Base-by-base conservation (phyloP, 768 basidiomycete genomes). In the Chiua virens region DNA sequence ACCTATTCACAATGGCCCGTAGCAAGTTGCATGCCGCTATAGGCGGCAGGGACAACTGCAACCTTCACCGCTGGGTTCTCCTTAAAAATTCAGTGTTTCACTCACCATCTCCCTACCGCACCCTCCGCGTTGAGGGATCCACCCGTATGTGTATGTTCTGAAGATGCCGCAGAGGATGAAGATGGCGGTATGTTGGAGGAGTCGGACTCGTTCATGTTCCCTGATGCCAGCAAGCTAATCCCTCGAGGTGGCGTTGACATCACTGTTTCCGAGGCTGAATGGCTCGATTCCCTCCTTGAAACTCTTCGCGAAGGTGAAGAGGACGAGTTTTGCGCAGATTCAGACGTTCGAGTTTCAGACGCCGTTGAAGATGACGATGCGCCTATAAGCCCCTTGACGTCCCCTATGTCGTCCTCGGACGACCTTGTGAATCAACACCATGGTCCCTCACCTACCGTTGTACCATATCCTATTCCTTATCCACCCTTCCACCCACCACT, bases 1-100 rank as follows among this genome's bases (percentile, higher is more conserved):
- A 74, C 63, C 72, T 90, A 50, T 83, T 78, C 58, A 69, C 77
- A 55, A 73, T 88, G 70, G 83, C 88, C 69, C 86, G 82, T 64
- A 78, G 75, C 73, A 90, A 92, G 77, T 77, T 92, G 73, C 81
- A 84, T 57, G 68, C 78, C 57, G 85, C 81, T 63, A 66, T 79
- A 61, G 77, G 77, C 49, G 68, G 75, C 59, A 83, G 79, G 73
- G 86, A 87, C 73, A 81, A 71, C 57, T 78, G 79, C 75, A 88
- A 82, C 72, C 79, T 92, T 73, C 87, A 89, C 64, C 87, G 89
- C 66, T 90, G 87, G 87, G 89, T 92, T 46, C 77, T 92, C 51
- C 79, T 92, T 65, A 91, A 91, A 85, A 92, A 92, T 68, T 89
- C 87, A 27, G 78, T 90, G 55, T 70, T 81, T 58, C 77, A 75